Evolutionary conservation across 768 basidiomycete species (phyloP).

Genomic region (Termitomyces sp.): DNA sequence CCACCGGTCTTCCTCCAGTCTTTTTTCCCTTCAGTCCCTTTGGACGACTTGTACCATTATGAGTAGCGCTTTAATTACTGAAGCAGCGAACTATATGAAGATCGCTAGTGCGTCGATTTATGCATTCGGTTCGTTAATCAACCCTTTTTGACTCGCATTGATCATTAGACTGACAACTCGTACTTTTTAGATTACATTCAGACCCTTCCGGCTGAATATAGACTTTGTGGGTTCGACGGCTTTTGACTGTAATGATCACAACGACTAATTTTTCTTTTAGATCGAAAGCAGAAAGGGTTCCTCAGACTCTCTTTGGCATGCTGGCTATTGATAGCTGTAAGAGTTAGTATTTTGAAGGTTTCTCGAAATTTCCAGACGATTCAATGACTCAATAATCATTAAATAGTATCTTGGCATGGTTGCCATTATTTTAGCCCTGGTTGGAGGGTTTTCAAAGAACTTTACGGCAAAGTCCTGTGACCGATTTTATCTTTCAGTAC

Average conservation of each 20-base stretch:
- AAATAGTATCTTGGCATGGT: conserved; percentile 17
- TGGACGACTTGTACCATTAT: neutral
- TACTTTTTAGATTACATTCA: conserved; percentile 15
- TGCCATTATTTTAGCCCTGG: conserved; percentile 13
- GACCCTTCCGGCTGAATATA: conserved; percentile 15
- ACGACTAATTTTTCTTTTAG: conserved; percentile 1
- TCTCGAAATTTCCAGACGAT: neutral
- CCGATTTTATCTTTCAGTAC: conserved; percentile 13
- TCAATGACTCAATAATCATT: neutral
- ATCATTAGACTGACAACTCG: neutral
- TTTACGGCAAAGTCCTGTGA: conserved; percentile 12
- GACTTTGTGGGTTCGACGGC: conserved; percentile 10
- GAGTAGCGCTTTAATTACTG: conserved; percentile 1
- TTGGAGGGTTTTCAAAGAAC: conserved; percentile 14
- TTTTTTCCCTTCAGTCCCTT: neutral
- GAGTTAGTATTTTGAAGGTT: conserved; percentile 4
- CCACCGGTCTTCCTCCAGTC: neutral
- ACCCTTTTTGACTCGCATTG: neutral
- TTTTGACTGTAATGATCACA: neutral
- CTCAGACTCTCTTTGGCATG: conserved; percentile 14
- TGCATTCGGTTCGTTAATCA: conserved; percentile 12
- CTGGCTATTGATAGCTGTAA: conserved; percentile 14
- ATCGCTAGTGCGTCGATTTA: conserved; percentile 17
- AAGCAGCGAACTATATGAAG: conserved; percentile 16
- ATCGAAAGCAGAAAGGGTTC: conserved; percentile 14